Conservation (phyloP, 768 basidiomycete genomes). For the Neoboletus brunneissimus region DNA sequence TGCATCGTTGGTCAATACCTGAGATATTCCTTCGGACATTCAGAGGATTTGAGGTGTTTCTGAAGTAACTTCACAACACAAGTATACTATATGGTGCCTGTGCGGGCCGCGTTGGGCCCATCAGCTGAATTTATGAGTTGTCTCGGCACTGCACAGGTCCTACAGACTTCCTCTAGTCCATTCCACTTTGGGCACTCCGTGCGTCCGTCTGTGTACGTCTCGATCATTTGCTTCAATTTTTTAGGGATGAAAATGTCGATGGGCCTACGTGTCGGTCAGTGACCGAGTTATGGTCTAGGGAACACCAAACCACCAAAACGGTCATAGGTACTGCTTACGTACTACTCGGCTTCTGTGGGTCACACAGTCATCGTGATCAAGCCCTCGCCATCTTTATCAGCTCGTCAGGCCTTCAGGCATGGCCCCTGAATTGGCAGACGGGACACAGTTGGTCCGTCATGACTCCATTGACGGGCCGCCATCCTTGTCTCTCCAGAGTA, state of each 20-base stretch:
- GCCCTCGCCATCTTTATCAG: not conserved
- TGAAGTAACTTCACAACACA: not conserved
- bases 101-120: not conserved
- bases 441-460: not conserved
- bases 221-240: not conserved
- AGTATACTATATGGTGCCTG: not conserved
- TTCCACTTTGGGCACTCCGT: not conserved
- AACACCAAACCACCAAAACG: not conserved
- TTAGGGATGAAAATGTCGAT: not conserved
- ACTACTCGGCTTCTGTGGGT: not conserved
- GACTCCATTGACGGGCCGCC: not conserved
- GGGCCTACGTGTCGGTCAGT: not conserved
- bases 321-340: too few relatives aligned
- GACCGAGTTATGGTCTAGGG: not conserved
- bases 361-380: not conserved
- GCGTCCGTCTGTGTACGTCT: not conserved
- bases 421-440: not conserved
- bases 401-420: not conserved
- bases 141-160: not conserved
- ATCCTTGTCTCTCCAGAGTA: not conserved
- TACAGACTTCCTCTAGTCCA: not conserved
- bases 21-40: constrained; percentile 38
- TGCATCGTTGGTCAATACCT: constrained; percentile 59
- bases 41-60: not conserved
- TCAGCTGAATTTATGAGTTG: not conserved